phyloP scores from a whole-genome alignment of 257 asterid genomes.

The Fraxinus excelsior region DNA sequence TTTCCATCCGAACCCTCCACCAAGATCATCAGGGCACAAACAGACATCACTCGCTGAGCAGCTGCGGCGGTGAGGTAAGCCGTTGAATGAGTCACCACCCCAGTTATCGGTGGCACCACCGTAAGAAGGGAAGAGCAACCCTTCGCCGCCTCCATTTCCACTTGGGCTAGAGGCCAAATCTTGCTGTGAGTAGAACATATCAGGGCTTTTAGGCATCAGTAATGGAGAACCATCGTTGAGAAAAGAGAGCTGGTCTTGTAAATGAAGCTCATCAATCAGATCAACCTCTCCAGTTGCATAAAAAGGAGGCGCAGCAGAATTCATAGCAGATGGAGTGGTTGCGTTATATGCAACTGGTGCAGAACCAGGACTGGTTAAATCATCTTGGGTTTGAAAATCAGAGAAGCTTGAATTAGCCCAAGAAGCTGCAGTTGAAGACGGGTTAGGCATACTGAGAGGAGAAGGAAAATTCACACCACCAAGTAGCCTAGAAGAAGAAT shows the following conservation, averaged over 20 bases:
- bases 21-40: constrained; percentile 43
- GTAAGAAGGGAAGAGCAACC: constrained; percentile 28
- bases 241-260: constrained; percentile 73
- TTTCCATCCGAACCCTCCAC: constrained; percentile 64
- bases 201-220: constrained; percentile 42
- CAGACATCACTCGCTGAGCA: constrained; percentile 64
- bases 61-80: constrained; percentile 56
- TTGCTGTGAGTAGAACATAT: constrained; percentile 37
- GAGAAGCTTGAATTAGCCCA: constrained; percentile 46
- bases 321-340: constrained; percentile 42
- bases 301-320: constrained; percentile 55
- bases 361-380: constrained; percentile 37
- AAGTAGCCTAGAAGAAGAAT: constrained; percentile 35
- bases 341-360: constrained; percentile 16
- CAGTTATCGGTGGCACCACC: constrained; percentile 28
- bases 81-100: constrained; percentile 34
- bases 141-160: constrained; percentile 30
- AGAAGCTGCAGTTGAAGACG: constrained; percentile 34
- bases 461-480: constrained; percentile 51
- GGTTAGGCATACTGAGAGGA: constrained; percentile 45
- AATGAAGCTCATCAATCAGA: constrained; percentile 67
- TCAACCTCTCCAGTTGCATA: constrained; percentile 45
- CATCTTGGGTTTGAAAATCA: constrained; percentile 41
- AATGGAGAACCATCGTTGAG: constrained; percentile 53
- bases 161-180: constrained; percentile 42